Evolutionary conservation across 2,329 filamentous ascomycete genomes (phyloP).

Genomic region (Penicillium sp.): DNA sequence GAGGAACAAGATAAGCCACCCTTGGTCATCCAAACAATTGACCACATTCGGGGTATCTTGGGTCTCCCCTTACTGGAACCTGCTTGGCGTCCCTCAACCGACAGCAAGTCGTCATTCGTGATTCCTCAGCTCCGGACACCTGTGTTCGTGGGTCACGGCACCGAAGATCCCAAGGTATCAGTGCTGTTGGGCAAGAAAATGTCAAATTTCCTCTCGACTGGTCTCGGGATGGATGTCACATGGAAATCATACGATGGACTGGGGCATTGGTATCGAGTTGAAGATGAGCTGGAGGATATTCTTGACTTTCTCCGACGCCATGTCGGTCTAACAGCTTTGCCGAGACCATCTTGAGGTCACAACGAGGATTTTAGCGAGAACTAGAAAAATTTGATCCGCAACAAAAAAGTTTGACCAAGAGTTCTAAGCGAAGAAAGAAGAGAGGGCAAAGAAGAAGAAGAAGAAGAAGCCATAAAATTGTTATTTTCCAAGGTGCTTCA

Average conservation of each 20-base stretch:
- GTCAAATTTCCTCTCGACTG: constrained; percentile 12
- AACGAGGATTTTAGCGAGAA: too few species aligned
- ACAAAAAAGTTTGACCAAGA: too few species aligned
- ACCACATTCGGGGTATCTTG: constrained; percentile 37
- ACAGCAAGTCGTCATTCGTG: neutral
- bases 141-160: constrained; percentile 20
- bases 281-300: constrained; percentile 17
- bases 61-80: constrained; percentile 14
- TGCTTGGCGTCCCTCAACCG: neutral
- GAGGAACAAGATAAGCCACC: constrained; percentile 14
- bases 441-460: too few species aligned
- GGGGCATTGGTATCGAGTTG: constrained; percentile 14
- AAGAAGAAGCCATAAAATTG: too few species aligned
- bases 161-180: constrained; percentile 17
- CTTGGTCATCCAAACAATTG: constrained; percentile 26
- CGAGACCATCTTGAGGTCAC: neutral
- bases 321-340: neutral
- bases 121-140: constrained; percentile 12
- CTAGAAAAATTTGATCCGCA: too few species aligned
- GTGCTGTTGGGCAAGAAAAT: constrained; percentile 15
- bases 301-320: constrained; percentile 8
- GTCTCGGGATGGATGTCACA: constrained; percentile 20
- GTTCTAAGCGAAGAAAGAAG: too few species aligned
- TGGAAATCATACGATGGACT: constrained; percentile 15
- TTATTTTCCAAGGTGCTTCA: too few species aligned